phyloP scores from a whole-genome alignment of 2,329 filamentous ascomycete species.

The Dothideomycetes sp. region DNA sequence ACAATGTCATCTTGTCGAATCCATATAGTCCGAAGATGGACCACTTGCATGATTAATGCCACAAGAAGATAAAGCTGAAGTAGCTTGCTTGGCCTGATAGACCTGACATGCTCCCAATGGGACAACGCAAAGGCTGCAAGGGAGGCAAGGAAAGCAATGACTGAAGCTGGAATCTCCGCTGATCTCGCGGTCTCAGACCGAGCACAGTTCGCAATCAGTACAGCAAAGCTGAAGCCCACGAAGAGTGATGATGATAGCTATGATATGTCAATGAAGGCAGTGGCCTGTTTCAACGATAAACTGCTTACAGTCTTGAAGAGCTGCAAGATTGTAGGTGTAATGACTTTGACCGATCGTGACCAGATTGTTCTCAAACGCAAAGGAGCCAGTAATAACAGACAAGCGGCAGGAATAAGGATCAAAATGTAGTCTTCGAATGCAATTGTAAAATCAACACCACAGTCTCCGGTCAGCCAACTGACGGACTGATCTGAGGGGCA shows the following conservation, averaged over 20 bases:
- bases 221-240: constrained; percentile 14
- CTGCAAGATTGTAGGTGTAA: constrained; percentile 13
- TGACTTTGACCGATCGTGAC: constrained; percentile 12
- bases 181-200: constrained; percentile 3
- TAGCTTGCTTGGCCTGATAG: constrained; percentile 17
- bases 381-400: constrained; percentile 17
- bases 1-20: constrained; percentile 14
- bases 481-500: too few species aligned
- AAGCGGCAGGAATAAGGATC: constrained; percentile 16
- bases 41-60: constrained; percentile 17
- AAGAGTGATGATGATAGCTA: constrained; percentile 11
- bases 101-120: constrained; percentile 17
- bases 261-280: not conserved
- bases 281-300: not conserved
- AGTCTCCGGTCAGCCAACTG: too few species aligned
- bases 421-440: constrained; percentile 19
- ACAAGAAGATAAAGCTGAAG: constrained; percentile 20
- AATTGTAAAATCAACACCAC: constrained; percentile 20
- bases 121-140: constrained; percentile 14
- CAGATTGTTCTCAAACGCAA: constrained; percentile 17
- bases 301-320: constrained; percentile 14
- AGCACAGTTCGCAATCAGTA: constrained; percentile 11
- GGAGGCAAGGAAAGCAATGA: constrained; percentile 15
- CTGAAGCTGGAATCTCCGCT: constrained; percentile 15
- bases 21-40: constrained; percentile 17